phyloP scores from a whole-genome alignment of 2,329 filamentous ascomycete genomes.

The Lachnellula willkommii region DNA sequence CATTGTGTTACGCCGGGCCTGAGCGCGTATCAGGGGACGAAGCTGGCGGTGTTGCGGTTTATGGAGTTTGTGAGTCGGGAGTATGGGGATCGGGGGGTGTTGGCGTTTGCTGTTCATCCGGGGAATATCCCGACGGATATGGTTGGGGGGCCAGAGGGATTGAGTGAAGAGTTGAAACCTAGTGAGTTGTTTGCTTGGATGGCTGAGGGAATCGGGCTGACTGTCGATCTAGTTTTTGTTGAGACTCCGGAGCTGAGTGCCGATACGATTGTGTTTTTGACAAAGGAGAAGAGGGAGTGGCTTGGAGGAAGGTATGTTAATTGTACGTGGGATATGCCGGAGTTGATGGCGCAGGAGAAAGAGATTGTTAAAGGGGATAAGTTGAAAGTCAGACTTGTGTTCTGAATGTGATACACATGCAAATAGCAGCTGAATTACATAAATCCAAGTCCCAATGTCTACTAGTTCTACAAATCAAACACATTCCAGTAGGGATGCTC shows the following conservation, averaged over 20 bases:
- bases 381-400: constrained; percentile 30
- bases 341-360: constrained; percentile 37
- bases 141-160: constrained; percentile 9
- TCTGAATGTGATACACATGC: background rate
- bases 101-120: constrained; percentile 37
- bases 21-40: constrained; percentile 43
- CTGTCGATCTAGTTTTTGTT: constrained; percentile 35
- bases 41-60: constrained; percentile 44
- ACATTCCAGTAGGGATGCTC: too few relatives aligned
- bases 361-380: constrained; percentile 37
- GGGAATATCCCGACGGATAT: constrained; percentile 27
- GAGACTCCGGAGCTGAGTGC: constrained; percentile 33
- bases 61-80: constrained; percentile 44
- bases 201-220: background rate
- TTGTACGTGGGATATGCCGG: constrained; percentile 43
- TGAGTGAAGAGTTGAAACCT: constrained; percentile 6
- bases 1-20: constrained; percentile 32
- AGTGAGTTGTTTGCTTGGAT: constrained; percentile 7
- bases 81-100: constrained; percentile 37
- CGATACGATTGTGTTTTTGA: constrained; percentile 41
- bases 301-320: constrained; percentile 41
- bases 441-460: too few relatives aligned
- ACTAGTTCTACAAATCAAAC: too few relatives aligned
- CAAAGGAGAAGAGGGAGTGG: constrained; percentile 40
- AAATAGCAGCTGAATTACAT: background rate